These are phyloP conservation scores for Stephanodiscus minutulus DNA, from an alignment of 108 stramenopile genomes.

Conservation along the genomic window DNA sequence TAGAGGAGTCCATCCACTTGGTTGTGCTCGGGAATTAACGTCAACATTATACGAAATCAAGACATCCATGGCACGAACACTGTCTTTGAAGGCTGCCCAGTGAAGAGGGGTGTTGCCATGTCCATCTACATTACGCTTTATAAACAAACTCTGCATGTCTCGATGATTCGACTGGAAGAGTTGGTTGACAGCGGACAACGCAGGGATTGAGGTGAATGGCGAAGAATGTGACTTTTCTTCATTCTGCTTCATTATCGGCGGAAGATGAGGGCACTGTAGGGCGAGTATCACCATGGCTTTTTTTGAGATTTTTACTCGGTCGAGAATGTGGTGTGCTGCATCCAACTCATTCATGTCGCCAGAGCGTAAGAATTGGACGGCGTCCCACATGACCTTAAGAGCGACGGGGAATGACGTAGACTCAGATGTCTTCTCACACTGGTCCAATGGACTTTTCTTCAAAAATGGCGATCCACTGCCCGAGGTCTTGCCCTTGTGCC, in stretches of 20 bases:
- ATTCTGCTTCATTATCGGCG: constrained; percentile 29
- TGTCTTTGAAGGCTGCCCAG: constrained; percentile 89
- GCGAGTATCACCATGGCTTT: constrained; percentile 54
- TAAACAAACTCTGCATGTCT: constrained; percentile 16
- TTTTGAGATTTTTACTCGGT: constrained; percentile 39
- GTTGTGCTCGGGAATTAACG: constrained; percentile 79
- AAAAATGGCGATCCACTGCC: not conserved
- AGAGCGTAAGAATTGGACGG: constrained; percentile 36
- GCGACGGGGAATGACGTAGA: constrained; percentile 29
- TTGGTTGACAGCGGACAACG: constrained; percentile 12
- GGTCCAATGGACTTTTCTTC: constrained; percentile 7
- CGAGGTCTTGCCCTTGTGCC: constrained; percentile 22
- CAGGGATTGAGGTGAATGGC: constrained; percentile 1
- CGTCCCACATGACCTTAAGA: constrained; percentile 43
- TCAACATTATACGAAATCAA: constrained; percentile 66
- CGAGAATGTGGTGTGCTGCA: constrained; percentile 56
- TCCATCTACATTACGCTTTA: constrained; percentile 58
- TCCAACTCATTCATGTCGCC: constrained; percentile 56
- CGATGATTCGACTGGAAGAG: constrained; percentile 15
- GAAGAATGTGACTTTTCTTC: constrained; percentile 6
- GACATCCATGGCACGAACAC: constrained; percentile 66
- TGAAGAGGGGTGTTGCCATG: constrained; percentile 90
- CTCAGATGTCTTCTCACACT: constrained; percentile 9
- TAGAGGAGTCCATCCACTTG: constrained; percentile 88
- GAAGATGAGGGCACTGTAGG: constrained; percentile 41